A percentile compares a stretch with the other conserved stretches of the same genome.
Conservation (phyloP, 2,329 filamentous ascomycete genomes). For the Aureobasidium sp. region DNA sequence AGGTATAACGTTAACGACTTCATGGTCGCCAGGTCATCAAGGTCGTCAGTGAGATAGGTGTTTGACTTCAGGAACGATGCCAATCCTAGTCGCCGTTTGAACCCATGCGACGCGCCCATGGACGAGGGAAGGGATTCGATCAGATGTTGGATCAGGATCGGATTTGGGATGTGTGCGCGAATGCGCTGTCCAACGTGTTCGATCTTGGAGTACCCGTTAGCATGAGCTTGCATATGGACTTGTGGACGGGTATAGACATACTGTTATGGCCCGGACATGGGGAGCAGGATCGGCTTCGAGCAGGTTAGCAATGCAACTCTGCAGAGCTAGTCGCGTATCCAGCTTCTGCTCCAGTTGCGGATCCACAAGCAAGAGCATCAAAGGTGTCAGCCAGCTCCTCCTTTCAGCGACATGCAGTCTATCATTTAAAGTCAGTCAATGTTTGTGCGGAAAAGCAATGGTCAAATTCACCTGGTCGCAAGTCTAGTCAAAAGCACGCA, state of each 20-base stretch:
- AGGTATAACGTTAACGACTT: conserved; percentile 7
- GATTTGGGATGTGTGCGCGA: conserved; percentile 33
- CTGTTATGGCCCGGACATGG: conserved; percentile 16
- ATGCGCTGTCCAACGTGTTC: conserved; percentile 1
- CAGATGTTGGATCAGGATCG: conserved; percentile 47
- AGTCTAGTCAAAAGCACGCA: background rate
- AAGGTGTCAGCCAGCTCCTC: conserved; percentile 32
- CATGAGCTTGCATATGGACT: conserved; percentile 13
- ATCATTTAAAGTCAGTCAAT: background rate
- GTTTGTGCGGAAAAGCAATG: background rate
- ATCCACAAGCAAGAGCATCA: conserved; percentile 25
- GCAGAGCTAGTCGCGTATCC: conserved; percentile 19
- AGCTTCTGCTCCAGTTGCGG: conserved; percentile 22
- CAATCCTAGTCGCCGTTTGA: conserved; percentile 58
- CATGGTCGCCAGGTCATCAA: background rate
- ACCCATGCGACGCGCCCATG: conserved; percentile 43
- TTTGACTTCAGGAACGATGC: conserved; percentile 47
- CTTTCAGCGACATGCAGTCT: conserved; percentile 36
- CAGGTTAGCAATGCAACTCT: conserved; percentile 26
- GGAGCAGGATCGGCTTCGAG: conserved; percentile 22
- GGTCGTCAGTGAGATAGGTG: background rate
- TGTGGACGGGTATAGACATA: conserved; percentile 8
- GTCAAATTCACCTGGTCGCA: background rate
- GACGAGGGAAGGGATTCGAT: conserved; percentile 51
- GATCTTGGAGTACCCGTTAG: conserved; percentile 13